Evolutionary conservation across 768 basidiomycete species (phyloP).

Genomic region (Hemileccinum impolitum): DNA sequence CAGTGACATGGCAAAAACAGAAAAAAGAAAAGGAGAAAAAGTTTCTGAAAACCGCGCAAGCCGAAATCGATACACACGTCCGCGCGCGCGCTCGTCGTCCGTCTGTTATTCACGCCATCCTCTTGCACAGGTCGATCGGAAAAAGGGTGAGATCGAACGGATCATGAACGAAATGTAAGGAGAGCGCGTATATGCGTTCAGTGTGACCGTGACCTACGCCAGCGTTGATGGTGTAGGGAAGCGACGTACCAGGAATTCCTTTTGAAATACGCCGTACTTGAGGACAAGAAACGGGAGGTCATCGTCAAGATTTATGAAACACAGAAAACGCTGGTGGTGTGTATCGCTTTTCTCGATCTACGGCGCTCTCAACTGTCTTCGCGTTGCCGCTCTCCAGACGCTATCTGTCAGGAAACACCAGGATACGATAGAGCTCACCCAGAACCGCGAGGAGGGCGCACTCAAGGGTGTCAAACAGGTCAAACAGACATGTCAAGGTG

Average conservation of each 20-base stretch:
- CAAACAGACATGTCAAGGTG: slow-evolving; percentile 23
- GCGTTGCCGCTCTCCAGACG: slow-evolving; percentile 14
- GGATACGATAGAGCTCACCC: slow-evolving; percentile 16
- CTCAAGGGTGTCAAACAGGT: slow-evolving; percentile 19
- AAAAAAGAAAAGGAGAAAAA: slow-evolving; percentile 22
- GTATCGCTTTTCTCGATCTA: not conserved
- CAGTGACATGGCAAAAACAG: slow-evolving; percentile 35
- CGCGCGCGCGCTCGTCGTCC: not conserved
- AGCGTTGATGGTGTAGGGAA: slow-evolving; percentile 17
- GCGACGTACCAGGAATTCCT: slow-evolving; percentile 26
- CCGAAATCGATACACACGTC: slow-evolving; percentile 28
- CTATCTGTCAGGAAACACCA: slow-evolving; percentile 29
- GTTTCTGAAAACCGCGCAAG: slow-evolving; percentile 19
- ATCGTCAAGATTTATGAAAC: slow-evolving; percentile 22
- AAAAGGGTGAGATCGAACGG: slow-evolving; percentile 14
- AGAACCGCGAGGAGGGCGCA: slow-evolving; percentile 25
- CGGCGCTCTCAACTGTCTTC: no score
- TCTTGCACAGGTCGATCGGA: slow-evolving; percentile 19
- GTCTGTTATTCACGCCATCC: not conserved
- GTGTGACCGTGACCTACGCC: not conserved
- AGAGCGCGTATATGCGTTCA: slow-evolving; percentile 5
- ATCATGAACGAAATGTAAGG: slow-evolving; percentile 27
- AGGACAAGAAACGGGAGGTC: slow-evolving; percentile 29
- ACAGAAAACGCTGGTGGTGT: slow-evolving; percentile 26
- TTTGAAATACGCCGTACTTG: slow-evolving; percentile 17